Base-by-base conservation (phyloP, 768 basidiomycete species). In the Rhodosporidiobolus sp. region DNA sequence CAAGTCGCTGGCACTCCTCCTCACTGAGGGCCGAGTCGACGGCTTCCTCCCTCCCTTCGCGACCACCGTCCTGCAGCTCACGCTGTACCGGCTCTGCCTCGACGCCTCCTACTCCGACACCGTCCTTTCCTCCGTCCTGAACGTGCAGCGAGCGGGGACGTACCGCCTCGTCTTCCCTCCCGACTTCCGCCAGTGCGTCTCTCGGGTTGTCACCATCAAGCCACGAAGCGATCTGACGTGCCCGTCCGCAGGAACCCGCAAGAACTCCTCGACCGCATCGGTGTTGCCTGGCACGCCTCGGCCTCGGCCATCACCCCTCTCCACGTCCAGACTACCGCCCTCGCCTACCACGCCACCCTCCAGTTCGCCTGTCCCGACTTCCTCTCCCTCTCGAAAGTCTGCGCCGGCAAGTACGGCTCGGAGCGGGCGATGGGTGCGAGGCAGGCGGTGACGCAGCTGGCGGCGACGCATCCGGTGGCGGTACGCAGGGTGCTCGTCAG, bases 231-330 rank as follows among this genome's bases (percentile, higher is more conserved):
- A n/a, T 43, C 35, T 34, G 17, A n/a, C n/a, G 4, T 32, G 9
- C 6, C 54, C 3, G 22, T 26, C 16, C 54, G 19, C 57, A 58
- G 57, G 12, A 58, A 58, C 57, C 38, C 57, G 6, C 57, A 58
- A 45, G 57, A 58, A 34, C 38, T 58, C 22, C 57, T 58, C 38
- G 57, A 58, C 38, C 57, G 57, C 35, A 58, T 58, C 38, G 57
- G 57, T 24, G 3, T 12, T 9, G 57, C 57, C 20, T 58, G 57
- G 57, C 57, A 58, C 38, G 22, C 57, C 11, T 58, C 57, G 10
- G 9, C 22, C 57, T 38, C 35, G 11, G 20, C 35, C 57, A 38
- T 58, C 57, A 43, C 57, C 4, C 35, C 57, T 22, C 57, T 58
- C 8, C 57, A 58, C 26, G 57, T 58, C 22, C 26, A 43, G 26